A percentile compares a stretch with the other conserved stretches of the same genome.
Evolutionary conservation across 75 land plant genomes (phyloP).

Genomic region (Cupressus sempervirens): DNA sequence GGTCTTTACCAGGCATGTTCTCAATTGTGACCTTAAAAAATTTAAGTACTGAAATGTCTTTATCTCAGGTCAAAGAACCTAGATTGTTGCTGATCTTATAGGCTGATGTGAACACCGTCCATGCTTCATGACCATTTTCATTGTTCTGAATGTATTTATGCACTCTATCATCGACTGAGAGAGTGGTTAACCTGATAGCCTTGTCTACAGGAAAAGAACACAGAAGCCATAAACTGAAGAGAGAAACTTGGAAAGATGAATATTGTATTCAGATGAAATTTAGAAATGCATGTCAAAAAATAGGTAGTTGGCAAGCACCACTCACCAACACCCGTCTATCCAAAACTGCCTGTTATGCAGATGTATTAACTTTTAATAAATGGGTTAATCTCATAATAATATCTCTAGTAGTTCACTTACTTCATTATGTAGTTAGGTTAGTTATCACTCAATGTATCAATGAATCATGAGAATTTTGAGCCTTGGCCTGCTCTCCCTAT

Average conservation of each 20-base stretch:
- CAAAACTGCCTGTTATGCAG: neutral
- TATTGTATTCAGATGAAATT: neutral
- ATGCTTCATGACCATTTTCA: neutral
- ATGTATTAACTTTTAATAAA: too few relatives aligned
- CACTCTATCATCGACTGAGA: neutral
- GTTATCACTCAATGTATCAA: too few relatives aligned
- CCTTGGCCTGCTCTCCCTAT: too few relatives aligned
- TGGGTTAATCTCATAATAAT: too few relatives aligned
- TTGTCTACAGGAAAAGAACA: neutral
- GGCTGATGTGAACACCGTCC: neutral
- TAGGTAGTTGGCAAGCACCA: neutral
- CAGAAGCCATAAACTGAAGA: neutral
- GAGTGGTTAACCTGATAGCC: neutral
- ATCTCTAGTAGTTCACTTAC: neutral
- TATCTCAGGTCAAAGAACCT: neutral
- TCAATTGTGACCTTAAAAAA: neutral
- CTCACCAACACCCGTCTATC: neutral
- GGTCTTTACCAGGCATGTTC: neutral
- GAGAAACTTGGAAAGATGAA: neutral
- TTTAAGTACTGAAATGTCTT: conserved; percentile 4
- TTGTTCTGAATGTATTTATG: neutral
- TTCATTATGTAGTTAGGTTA: too few relatives aligned
- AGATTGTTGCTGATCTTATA: neutral
- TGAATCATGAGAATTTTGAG: too few relatives aligned
- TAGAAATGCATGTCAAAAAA: neutral